Base-by-base conservation (phyloP, 257 asterid genomes). In the Primulina eburnea region DNA sequence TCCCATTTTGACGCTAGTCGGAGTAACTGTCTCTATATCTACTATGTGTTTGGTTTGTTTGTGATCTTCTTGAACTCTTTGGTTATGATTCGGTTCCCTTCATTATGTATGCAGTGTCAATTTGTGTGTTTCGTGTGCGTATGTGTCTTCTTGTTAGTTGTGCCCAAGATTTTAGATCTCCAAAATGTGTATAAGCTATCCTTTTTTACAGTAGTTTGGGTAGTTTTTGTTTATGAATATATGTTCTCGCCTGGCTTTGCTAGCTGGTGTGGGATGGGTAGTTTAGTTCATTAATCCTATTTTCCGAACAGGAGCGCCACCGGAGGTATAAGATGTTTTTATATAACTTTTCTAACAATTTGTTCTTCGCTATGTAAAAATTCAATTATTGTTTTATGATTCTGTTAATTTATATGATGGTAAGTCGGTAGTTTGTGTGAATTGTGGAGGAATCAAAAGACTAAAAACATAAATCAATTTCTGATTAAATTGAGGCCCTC, bases 1-100 rank as follows among this genome's bases (percentile, higher is more conserved):
- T 77, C 80, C 67, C 76, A 79, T 38, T 89, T 89, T 80, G 88
- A 89, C 81, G 88, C 96, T 20, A 87, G 95, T 82, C 80, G 90
- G 75, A 87, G 92, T 89, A 82, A 71, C 65, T 70, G 67, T 62
- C 70, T 21, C 29, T 52, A 47, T 26, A 37, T 5, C 11, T 57
- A 47, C 28, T 43, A 16, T 21, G 1, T 70, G 0, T 67, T 9
- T 29, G 34, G 24, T 26, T 3, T 67, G 12, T 47, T 35, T 30
- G 12, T 29, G 28, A 5, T n/a, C 60, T 64, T 64, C 12, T 59
- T 65, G 2, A 47, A 18, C 60, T 73, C 17, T 68, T 50, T 28
- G 26, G 12, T 62, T 63, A 2, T 68, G 65, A 26, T 33, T 52
- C 2, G 20, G 16, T 16, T 4, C 56, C 56, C 56, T 47, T 14